phyloP scores from a whole-genome alignment of 768 basidiomycete genomes.

The Inosperma sp. region DNA sequence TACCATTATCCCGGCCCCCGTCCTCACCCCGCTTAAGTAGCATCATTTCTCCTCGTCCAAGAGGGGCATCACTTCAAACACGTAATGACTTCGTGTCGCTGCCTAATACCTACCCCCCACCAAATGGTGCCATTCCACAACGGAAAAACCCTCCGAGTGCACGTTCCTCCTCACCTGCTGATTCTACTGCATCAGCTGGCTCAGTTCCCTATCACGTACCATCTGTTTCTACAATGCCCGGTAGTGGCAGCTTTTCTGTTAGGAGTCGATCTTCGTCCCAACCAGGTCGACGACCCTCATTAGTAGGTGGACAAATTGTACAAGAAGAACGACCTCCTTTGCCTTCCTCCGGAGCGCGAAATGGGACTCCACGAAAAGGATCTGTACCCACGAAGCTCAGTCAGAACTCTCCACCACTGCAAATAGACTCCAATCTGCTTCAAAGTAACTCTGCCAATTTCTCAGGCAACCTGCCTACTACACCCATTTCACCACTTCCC shows the following conservation, averaged over 20 bases:
- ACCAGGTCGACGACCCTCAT: constrained; percentile 65
- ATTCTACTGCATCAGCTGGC: constrained; percentile 41
- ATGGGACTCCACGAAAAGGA: constrained; percentile 49
- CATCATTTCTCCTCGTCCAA: constrained; percentile 44
- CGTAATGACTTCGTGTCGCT: constrained; percentile 36
- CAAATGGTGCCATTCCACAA: constrained; percentile 64
- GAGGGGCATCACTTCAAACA: constrained; percentile 50
- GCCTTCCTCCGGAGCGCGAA: constrained; percentile 34
- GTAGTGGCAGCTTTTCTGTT: constrained; percentile 31
- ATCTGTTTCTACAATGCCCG: constrained; percentile 37
- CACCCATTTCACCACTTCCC: constrained; percentile 76
- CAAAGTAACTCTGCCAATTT: constrained; percentile 21
- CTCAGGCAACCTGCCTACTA: constrained; percentile 58
- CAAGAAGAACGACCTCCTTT: constrained; percentile 54
- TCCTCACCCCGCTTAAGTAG: constrained; percentile 49
- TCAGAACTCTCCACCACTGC: constrained; percentile 43
- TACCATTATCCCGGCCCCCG: constrained; percentile 34
- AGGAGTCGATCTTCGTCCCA: constrained; percentile 73
- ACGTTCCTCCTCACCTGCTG: constrained; percentile 50
- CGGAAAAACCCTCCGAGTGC: constrained; percentile 54
- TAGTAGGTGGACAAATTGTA: constrained; percentile 47
- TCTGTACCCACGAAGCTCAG: constrained; percentile 60
- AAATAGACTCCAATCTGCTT: constrained; percentile 19
- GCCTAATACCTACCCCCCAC: constrained; percentile 48
- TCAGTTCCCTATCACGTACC: constrained; percentile 36